Conservation (phyloP, 192 early-diverging fungal genomes). For the Gaertneriomyces sp. region DNA sequence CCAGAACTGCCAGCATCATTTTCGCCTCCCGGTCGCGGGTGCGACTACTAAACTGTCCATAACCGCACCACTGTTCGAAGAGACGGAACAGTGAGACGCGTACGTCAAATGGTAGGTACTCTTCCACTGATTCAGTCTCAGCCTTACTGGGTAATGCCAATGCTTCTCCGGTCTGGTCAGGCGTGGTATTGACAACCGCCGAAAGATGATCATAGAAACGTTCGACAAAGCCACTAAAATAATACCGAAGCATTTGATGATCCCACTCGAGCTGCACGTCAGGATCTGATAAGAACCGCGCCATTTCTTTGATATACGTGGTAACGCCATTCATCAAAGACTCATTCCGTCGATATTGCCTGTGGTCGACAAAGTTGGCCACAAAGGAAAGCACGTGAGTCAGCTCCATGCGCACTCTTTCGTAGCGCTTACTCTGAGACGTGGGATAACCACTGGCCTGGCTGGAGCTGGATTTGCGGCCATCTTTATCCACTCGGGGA, state of each 20-base stretch:
- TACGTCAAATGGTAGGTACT: conserved; percentile 68
- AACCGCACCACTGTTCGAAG: conserved; percentile 92
- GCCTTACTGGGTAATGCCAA: neutral
- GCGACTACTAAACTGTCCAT: conserved; percentile 57
- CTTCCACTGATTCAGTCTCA: conserved; percentile 8
- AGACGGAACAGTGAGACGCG: conserved; percentile 73
- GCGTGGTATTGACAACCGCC: conserved; percentile 1
- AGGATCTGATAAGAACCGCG: conserved; percentile 63
- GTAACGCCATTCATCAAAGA: conserved; percentile 62
- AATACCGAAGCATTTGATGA: conserved; percentile 78
- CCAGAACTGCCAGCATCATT: conserved; percentile 66
- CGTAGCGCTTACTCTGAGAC: conserved; percentile 48
- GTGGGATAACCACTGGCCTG: conserved; percentile 43
- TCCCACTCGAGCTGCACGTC: conserved; percentile 82
- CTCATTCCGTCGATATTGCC: conserved; percentile 56
- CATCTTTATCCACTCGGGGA: conserved; percentile 5
- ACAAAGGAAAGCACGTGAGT: conserved; percentile 70
- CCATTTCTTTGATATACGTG: conserved; percentile 51
- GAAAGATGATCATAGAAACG: conserved; percentile 70
- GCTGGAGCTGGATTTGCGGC: conserved; percentile 48
- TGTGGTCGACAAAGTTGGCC: conserved; percentile 60
- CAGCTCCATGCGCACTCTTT: conserved; percentile 68
- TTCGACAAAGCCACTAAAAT: conserved; percentile 88
- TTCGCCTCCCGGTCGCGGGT: conserved; percentile 62
- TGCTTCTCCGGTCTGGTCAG: neutral